Base-by-base conservation (phyloP, 2,329 filamentous ascomycete genomes). In the Botrytis paeoniae region DNA sequence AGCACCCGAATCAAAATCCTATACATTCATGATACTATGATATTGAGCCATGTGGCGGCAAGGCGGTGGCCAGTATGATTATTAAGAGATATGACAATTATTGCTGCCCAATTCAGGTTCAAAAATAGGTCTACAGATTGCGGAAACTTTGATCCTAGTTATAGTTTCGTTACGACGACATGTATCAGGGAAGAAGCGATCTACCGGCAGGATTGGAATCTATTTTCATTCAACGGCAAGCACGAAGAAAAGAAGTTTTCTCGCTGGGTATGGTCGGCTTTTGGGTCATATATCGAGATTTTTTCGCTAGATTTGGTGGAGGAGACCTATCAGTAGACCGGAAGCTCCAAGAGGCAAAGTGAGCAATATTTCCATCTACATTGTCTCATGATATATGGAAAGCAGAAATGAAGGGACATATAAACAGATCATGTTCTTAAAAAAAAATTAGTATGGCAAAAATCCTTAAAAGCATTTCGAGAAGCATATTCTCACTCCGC, bases 91-190 rank as follows among this genome's bases (percentile, higher is more conserved):
- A 70, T 35, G 59, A 7, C 6, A 22, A 35, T 61, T 12, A 22
- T 60, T 60, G n/a, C 32, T 70, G 59, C 69, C 59, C 69, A 70
- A 63, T 39, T 16, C 18, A 22, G 35, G 69, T 35, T 18, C 43
- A 48, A 3, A 61, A 51, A 37, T 35, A 51, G 65, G 48, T 18
- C 65, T 10, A 32, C 18, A 59, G 25, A 41, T 41, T n/a, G 51
- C 39, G 64, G 48, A 61, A 39, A 22, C 22, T 16, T 61, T 37
- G 39, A 63, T 12, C 61, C 41, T 32, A 51, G 25, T 4, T 8
- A 32, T 59, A 16, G 25, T 14, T 22, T 6, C 57, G 43, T 18
- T 20, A 25, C 57, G 25, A 57, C 2, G 35, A 39, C 12, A 59
- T 25, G 12, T 22, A 57, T 20, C 10, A 35, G 25, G 6, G 10